Conservation (phyloP, 768 basidiomycete species). For the Wakefieldia striispora region DNA sequence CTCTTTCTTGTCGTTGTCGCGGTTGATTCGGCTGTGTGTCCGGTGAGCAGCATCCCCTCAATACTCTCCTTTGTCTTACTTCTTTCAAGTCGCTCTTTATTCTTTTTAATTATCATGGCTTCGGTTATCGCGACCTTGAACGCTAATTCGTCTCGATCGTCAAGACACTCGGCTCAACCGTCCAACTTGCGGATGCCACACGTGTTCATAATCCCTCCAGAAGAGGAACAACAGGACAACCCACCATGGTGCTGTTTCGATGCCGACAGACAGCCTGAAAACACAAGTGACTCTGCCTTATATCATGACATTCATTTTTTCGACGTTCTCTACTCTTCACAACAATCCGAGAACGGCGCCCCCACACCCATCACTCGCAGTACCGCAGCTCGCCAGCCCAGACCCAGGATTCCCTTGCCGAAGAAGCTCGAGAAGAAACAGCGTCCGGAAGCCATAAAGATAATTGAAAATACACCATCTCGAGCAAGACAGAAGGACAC, state of each 20-base stretch:
- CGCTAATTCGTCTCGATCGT: constrained; percentile 15
- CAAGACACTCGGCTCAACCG: constrained; percentile 1
- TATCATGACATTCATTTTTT: constrained; percentile 32
- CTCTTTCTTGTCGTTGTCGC: constrained; percentile 1
- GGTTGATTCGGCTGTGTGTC: constrained; percentile 2
- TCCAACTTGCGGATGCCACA: constrained; percentile 37
- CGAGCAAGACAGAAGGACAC: constrained; percentile 28
- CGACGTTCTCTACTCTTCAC: constrained; percentile 31
- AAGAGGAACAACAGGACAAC: constrained; percentile 48
- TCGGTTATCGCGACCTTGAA: constrained; percentile 10
- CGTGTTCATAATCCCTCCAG: constrained; percentile 57
- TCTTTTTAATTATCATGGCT: constrained; percentile 10
- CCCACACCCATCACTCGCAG: constrained; percentile 6
- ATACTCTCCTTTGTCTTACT: background rate
- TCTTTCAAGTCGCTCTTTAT: constrained; percentile 19
- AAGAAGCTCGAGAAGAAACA: constrained; percentile 32
- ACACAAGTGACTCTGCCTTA: constrained; percentile 13
- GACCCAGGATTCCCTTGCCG: constrained; percentile 5
- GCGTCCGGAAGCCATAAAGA: constrained; percentile 27
- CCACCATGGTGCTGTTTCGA: constrained; percentile 59
- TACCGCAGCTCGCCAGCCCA: constrained; percentile 7
- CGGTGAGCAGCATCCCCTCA: constrained; percentile 11
- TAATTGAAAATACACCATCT: constrained; percentile 20
- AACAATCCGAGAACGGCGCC: constrained; percentile 6
- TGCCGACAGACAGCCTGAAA: constrained; percentile 37